Conservation (phyloP, 2,329 filamentous ascomycete genomes). For the Ceratocystis ficicola region DNA sequence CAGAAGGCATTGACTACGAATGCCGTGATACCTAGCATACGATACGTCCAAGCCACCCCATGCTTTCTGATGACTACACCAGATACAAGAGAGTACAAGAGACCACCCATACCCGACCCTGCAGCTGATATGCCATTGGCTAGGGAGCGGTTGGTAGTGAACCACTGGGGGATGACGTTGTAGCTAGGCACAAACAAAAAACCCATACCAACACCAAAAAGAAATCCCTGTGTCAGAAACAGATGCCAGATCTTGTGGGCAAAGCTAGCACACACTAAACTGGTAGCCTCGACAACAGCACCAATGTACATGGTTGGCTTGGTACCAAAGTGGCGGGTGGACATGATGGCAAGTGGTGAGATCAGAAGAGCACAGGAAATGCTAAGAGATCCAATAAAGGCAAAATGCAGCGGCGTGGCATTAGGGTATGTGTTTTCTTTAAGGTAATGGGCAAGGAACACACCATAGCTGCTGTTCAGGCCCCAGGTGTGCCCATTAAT, state of each 20-base stretch:
- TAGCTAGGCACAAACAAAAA: slow-evolving; percentile 60
- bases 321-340: slow-evolving; percentile 50
- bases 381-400: slow-evolving; percentile 52
- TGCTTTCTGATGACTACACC: slow-evolving; percentile 56
- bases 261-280: slow-evolving; percentile 60
- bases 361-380: slow-evolving; percentile 45
- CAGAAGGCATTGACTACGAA: slow-evolving; percentile 53
- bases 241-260: slow-evolving; percentile 60
- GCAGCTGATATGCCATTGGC: slow-evolving; percentile 56
- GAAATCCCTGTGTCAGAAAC: slow-evolving; percentile 60
- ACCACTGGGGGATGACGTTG: slow-evolving; percentile 62
- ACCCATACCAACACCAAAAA: slow-evolving; percentile 68
- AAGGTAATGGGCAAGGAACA: slow-evolving; percentile 47
- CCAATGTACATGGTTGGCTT: slow-evolving; percentile 52
- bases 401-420: slow-evolving; percentile 54
- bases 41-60: slow-evolving; percentile 54
- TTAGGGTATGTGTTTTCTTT: slow-evolving; percentile 48
- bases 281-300: slow-evolving; percentile 48
- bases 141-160: slow-evolving; percentile 52
- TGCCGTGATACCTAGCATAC: slow-evolving; percentile 51
- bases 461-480: slow-evolving; percentile 43
- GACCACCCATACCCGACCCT: slow-evolving; percentile 64
- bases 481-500: slow-evolving; percentile 66
- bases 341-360: slow-evolving; percentile 54
- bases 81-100: slow-evolving; percentile 54